phyloP scores from a whole-genome alignment of 1,139 yeast genomes.

The Zhuliangozyma parablackwelliae region DNA sequence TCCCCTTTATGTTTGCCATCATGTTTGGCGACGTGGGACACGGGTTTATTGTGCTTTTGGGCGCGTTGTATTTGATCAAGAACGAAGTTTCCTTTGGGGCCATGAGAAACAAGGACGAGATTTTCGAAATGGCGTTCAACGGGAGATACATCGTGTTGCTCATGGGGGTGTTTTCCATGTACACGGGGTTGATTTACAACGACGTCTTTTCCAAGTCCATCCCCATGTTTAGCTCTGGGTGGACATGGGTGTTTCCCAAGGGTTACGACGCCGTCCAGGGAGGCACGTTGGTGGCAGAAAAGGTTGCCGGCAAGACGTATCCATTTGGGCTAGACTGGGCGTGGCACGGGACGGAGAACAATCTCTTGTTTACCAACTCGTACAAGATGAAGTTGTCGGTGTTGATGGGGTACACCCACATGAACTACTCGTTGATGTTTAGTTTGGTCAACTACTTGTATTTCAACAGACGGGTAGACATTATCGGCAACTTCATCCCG shows the following conservation, averaged over 20 bases:
- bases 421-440: slow-evolving; percentile 85
- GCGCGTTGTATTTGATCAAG: slow-evolving; percentile 64
- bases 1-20: slow-evolving; percentile 98
- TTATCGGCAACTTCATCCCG: slow-evolving; percentile 90
- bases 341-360: slow-evolving; percentile 97
- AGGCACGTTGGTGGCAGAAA: slow-evolving; percentile 53
- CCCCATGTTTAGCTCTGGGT: slow-evolving; percentile 81
- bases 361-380: slow-evolving; percentile 83
- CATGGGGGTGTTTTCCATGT: slow-evolving; percentile 92
- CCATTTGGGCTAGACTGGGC: slow-evolving; percentile 86
- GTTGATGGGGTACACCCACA: slow-evolving; percentile 90
- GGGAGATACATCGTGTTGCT: slow-evolving; percentile 86
- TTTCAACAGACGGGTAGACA: slow-evolving; percentile 75
- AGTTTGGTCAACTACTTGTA: slow-evolving; percentile 76
- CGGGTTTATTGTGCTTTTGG: slow-evolving; percentile 74
- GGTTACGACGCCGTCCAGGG: slow-evolving; percentile 57
- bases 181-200: slow-evolving; percentile 89
- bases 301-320: slow-evolving; percentile 56
- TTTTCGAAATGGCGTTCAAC: slow-evolving; percentile 90
- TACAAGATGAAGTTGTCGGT: slow-evolving; percentile 95
- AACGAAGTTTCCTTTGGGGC: slow-evolving; percentile 64
- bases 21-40: slow-evolving; percentile 99
- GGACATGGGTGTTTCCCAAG: slow-evolving; percentile 77
- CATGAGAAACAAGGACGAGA: slow-evolving; percentile 78
- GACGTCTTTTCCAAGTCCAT: slow-evolving; percentile 88